Base-by-base conservation (phyloP, 495 filamentous ascomycete species). In the Neurospora sp. region DNA sequence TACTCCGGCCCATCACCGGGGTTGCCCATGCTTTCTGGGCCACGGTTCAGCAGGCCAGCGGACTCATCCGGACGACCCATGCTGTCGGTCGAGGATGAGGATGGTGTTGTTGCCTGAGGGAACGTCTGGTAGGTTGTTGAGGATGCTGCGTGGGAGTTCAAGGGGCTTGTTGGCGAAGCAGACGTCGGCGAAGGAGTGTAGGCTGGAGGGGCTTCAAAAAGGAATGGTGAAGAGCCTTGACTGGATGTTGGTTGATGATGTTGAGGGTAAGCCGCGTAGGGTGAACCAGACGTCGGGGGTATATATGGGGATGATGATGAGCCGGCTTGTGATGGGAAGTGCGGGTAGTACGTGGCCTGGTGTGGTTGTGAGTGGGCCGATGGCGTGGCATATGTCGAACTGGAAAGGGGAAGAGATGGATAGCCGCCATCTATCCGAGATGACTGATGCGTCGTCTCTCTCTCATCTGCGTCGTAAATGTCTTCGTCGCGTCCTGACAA, bases 181-280 rank as follows among this genome's bases (percentile, higher is more conserved):
- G 80, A 75, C 2, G 75, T 77, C 17, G 83, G 79, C 5, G 80
- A 83, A 6, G 83, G 82, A 3, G 82, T 82, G 72, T 85, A 86
- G 0, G 83, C 83, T 2, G 84, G 84, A 20, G 83, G 84, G 5
- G 82, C 83, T 39, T 86, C 83, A 16, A 78, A 76, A 69, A 81
- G 42, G 40, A 79, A 77, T 44, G 75, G 71, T 2, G 77, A 75
- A 42, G 75, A 65, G 3, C 53, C 27, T 27, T 65, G 53, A 17
- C 53, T 37, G 27, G 53, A 17, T 35, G 12, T 35, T 65, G 53
- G 2, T 65, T 16, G 27, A 31, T 3, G 27, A 8, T 37, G 53
- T 27, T 35, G 53, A 65, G 70, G 20, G 68, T 76, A 76, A 1
- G 75, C 48, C n/a, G 76, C 76, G 74, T 80, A 79, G 70, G 76